Percentiles rank a stretch among this genome's conserved stretches.
Conservation (phyloP, 148 eudicot genomes). For the Cornus suecica region DNA sequence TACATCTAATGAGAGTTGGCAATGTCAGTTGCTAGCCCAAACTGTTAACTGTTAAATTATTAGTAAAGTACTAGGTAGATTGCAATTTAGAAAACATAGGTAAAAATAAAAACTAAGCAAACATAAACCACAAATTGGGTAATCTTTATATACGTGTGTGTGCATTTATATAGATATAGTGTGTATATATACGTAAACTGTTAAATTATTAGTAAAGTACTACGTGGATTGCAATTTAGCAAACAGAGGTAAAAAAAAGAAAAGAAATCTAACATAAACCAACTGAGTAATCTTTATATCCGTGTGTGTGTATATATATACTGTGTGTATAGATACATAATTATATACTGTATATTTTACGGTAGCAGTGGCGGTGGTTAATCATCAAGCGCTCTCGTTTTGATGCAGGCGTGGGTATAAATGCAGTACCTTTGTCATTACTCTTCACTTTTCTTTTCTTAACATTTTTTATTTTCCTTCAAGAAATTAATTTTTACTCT, state of each 20-base stretch:
- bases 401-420: conserved; percentile 79
- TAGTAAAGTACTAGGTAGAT: background rate
- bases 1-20: conserved; percentile 45
- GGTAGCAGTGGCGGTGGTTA: conserved; percentile 89
- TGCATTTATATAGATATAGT: too few relatives aligned
- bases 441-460: conserved; percentile 15
- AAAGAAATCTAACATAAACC: too few relatives aligned
- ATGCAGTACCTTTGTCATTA: conserved; percentile 47
- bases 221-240: too few relatives aligned
- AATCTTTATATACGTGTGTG: background rate
- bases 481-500: background rate
- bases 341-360: background rate
- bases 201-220: too few relatives aligned
- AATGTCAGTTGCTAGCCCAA: conserved; percentile 56
- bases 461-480: background rate
- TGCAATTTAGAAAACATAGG: background rate
- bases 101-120: background rate
- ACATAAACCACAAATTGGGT: background rate
- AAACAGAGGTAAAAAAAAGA: too few relatives aligned
- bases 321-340: background rate
- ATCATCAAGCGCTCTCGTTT: conserved; percentile 81
- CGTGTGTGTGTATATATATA: too few relatives aligned
- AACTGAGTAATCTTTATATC: too few relatives aligned
- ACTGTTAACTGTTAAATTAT: conserved; percentile 8
- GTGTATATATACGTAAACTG: too few relatives aligned